A percentile compares a stretch with the other conserved stretches of the same genome.
These are phyloP conservation scores for Sporobolomyces pararoseus DNA, from an alignment of 768 basidiomycete genomes.

Conservation along the genomic window DNA sequence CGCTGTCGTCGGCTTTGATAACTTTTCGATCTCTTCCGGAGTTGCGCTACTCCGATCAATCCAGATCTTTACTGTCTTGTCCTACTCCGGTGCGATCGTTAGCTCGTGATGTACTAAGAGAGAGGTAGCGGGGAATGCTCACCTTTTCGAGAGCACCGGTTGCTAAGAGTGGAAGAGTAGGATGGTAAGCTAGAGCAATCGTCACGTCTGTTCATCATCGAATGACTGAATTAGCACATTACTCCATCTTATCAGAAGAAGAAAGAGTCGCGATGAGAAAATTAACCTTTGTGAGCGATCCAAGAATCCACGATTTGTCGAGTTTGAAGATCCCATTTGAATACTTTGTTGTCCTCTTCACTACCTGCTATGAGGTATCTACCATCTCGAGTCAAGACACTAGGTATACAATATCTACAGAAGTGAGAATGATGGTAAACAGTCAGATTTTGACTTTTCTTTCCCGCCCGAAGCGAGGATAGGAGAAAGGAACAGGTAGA, in stretches of 20 bases:
- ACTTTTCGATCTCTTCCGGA: too few relatives aligned
- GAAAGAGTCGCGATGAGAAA: background rate
- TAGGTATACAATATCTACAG: constrained; percentile 41
- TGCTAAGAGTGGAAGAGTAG: constrained; percentile 22
- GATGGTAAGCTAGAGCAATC: constrained; percentile 27
- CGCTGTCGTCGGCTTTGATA: too few relatives aligned
- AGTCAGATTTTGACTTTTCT: too few relatives aligned
- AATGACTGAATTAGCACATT: background rate
- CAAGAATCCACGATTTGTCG: constrained; percentile 62
- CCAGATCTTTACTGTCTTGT: constrained; percentile 35
- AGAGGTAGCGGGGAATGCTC: background rate
- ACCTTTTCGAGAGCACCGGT: constrained; percentile 36
- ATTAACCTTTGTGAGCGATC: constrained; percentile 72
- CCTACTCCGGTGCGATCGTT: background rate
- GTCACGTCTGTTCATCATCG: constrained; percentile 26
- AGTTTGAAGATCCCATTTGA: constrained; percentile 84
- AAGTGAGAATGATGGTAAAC: too few relatives aligned
- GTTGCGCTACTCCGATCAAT: too few relatives aligned
- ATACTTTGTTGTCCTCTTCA: constrained; percentile 78
- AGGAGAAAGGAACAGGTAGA: constrained; percentile 54
- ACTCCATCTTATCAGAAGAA: too few relatives aligned
- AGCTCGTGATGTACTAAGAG: background rate
- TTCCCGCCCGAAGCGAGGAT: background rate
- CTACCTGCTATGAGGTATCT: constrained; percentile 77
- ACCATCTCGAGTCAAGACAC: constrained; percentile 41